Conservation (phyloP, 257 asterid genomes). For the Solanum dulcamara region DNA sequence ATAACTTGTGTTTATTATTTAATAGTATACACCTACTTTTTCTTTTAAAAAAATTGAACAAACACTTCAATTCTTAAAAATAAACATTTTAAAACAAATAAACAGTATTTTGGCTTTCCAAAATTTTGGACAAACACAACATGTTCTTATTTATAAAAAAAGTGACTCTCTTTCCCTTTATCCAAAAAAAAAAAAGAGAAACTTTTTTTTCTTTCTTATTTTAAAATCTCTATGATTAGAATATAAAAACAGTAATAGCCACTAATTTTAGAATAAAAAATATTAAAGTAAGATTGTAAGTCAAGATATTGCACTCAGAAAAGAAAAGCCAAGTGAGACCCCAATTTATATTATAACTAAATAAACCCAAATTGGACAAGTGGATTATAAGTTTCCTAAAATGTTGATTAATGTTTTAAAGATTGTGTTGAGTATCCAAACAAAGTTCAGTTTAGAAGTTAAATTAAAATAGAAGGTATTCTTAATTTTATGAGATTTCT, state of each 20-base stretch:
- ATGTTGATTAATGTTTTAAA: not conserved
- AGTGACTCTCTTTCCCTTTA: not conserved
- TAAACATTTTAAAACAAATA: not conserved
- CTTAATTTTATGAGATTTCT: not conserved
- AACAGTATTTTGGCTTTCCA: not conserved
- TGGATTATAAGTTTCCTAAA: not conserved
- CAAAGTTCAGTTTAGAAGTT: not conserved
- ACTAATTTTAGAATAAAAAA: not conserved
- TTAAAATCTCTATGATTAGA: not conserved
- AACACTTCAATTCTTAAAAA: not conserved
- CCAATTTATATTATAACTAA: not conserved
- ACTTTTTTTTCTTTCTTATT: not conserved
- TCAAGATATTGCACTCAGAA: not conserved
- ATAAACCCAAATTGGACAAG: not conserved
- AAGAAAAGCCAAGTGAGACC: not conserved
- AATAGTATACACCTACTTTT: not conserved
- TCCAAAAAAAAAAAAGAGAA: not conserved
- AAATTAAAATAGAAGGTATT: not conserved
- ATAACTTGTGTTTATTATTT: not conserved
- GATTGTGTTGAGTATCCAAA: not conserved
- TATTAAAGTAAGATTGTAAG: not conserved
- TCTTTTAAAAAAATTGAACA: not conserved
- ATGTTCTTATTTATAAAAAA: not conserved
- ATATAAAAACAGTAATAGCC: not conserved
- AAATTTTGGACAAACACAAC: not conserved